Base-by-base conservation (phyloP, 768 basidiomycete species). In the Boletellus sp. region DNA sequence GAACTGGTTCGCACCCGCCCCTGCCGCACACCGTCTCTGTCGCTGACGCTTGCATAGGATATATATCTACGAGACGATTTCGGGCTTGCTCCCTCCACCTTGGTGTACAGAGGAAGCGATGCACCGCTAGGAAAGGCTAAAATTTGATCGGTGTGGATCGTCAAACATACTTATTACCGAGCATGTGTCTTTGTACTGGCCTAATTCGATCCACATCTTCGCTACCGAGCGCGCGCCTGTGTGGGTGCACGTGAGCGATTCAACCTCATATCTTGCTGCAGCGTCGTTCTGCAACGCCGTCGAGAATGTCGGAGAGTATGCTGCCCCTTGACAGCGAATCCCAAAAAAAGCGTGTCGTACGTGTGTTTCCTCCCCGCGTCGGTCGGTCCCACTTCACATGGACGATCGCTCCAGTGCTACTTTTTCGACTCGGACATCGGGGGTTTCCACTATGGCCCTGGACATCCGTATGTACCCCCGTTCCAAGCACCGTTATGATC, bases 361-460 rank as follows among this genome's bases (percentile, higher is more conserved):
- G 90, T 78, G 42, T 38, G n/a, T n/a, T n/a, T n/a, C 19, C 28
- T 43, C 32, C 41, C 50, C 49, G 48, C 45, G 28, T 35, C 32
- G 4, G 13, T 17, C 49, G 20, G 26, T 53, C 51, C 40, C 53
- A 24, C 42, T 48, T 54, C 45, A 36, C 45, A 36, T 31, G 31
- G 35, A 6, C 42, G 19, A 34, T 44, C 45, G 35, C 45, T 45
- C 45, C 19, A 96, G 90, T 98, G 95, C 67, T 99, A 99, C 76
- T 99, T 99, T 78, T 99, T 94, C 74, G 95, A 99, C 71, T 95
- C 94, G 28, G 95, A 99, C 67, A 94, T 99, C 69, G 95, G 96
- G 20, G 95, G 96, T 45, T 99, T 97, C 67, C 96, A 98, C 69
- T 94, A 96, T 84, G 94, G 94, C n/a, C 92, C 87, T 50, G 94